phyloP scores from a whole-genome alignment of 129 eudicot species.

The Tagetes patula region DNA sequence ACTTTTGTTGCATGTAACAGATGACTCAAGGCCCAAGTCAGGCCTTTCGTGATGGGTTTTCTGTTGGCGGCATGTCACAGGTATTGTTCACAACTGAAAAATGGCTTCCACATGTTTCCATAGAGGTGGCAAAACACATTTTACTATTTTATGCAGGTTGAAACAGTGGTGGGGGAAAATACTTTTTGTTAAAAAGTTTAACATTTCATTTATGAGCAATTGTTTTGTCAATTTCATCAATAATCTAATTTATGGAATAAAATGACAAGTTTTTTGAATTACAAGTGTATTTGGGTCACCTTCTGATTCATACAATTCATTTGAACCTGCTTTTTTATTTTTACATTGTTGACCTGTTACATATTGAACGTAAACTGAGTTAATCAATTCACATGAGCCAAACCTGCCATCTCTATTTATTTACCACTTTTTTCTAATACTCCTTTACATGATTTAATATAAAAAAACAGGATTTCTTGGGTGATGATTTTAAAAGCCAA shows the following conservation, averaged over 20 bases:
- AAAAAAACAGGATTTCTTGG: slow-evolving; percentile 72
- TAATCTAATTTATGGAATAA: neutral
- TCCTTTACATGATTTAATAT: neutral
- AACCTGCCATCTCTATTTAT: neutral
- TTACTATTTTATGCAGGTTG: neutral
- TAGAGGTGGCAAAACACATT: slow-evolving; percentile 5
- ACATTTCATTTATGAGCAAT: neutral
- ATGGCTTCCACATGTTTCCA: neutral
- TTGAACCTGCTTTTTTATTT: neutral
- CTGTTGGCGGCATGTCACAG: slow-evolving; percentile 99
- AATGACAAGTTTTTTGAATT: neutral
- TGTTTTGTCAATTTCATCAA: neutral
- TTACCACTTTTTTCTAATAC: neutral
- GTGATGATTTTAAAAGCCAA: slow-evolving; percentile 98
- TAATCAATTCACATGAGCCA: neutral
- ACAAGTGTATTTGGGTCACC: neutral
- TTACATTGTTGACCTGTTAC: neutral
- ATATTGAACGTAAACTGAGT: neutral
- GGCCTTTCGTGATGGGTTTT: slow-evolving; percentile 84
- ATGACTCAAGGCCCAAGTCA: slow-evolving; percentile 82
- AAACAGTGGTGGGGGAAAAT: neutral
- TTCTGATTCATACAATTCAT: neutral
- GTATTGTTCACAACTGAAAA: slow-evolving; percentile 34
- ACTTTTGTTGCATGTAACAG: slow-evolving; percentile 31
- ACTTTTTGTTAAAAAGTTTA: neutral